phyloP scores from a whole-genome alignment of 192 early-diverging fungal genomes.

The Mortierella claussenii region DNA sequence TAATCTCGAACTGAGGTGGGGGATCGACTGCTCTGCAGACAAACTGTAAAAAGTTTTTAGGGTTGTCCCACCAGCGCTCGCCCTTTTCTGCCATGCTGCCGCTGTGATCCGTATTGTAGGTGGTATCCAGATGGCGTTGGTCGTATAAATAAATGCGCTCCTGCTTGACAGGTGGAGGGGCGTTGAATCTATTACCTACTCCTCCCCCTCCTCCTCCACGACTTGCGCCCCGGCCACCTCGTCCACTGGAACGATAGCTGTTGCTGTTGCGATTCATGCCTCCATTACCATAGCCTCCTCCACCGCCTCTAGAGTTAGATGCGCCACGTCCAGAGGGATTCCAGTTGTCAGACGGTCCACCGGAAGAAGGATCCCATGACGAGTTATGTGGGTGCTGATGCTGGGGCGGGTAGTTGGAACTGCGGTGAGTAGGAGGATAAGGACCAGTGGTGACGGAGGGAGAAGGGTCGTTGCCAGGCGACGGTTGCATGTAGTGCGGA shows the following conservation, averaged over 20 bases:
- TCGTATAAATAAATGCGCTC: slow-evolving; percentile 48
- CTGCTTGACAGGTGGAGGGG: slow-evolving; percentile 29
- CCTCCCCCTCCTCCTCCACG: slow-evolving; percentile 23
- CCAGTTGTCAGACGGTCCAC: slow-evolving; percentile 8
- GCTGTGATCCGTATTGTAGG: slow-evolving; percentile 38
- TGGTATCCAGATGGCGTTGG: slow-evolving; percentile 41
- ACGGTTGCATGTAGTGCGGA: slow-evolving; percentile 35
- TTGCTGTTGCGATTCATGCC: slow-evolving; percentile 10
- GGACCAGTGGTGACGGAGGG: slow-evolving; percentile 23
- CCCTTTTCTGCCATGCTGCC: slow-evolving; percentile 40
- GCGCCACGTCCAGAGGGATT: slow-evolving; percentile 7
- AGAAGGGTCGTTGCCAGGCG: slow-evolving; percentile 7
- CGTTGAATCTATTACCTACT: slow-evolving; percentile 12
- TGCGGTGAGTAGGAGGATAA: slow-evolving; percentile 39
- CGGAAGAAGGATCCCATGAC: slow-evolving; percentile 31
- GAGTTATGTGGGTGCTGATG: slow-evolving; percentile 14
- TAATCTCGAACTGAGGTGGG: slow-evolving; percentile 40
- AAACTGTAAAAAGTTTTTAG: slow-evolving; percentile 49
- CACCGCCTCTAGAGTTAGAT: not conserved
- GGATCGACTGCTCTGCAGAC: slow-evolving; percentile 45
- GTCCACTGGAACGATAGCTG: slow-evolving; percentile 1
- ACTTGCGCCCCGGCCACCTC: slow-evolving; percentile 12
- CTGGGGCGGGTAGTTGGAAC: no score
- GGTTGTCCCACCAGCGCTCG: slow-evolving; percentile 53
- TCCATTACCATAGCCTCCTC: slow-evolving; percentile 21